Base-by-base conservation (phyloP, 1,284 basidiomycete genomes). In the Ganoderma multipileum region DNA sequence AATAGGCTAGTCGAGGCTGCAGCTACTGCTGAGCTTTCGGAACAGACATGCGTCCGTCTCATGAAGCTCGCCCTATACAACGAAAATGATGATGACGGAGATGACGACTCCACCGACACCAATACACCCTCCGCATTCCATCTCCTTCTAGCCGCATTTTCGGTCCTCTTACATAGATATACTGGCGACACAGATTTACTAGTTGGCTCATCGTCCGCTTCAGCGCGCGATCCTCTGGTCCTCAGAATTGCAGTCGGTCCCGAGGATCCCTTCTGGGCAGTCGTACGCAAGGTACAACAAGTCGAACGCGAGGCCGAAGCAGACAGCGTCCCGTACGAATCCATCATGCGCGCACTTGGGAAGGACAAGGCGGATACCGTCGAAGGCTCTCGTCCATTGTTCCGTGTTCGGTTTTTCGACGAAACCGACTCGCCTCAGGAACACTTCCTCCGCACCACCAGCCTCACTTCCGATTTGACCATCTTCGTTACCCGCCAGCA, bases 401-500 rank as follows among this genome's bases (percentile, higher is more conserved):
- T 98, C 84, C 89, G 96, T 52, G 96, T 99, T 59, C 91, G 97
- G 33, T 99, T 99, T 86, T 97, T 99, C 79, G 97, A 99, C 79
- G 95, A 94, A 79, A 96, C 91, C 3, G 93, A 94, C 71, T 82
- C 88, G 60, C 87, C 89, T 7, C 87, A 88, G 64, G 90, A 93
- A 63, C 88, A 89, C 66, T 95, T 94, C 76, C 89, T 97, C 71
- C 87, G 88, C 38, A 90, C 91, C 0, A 95, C 94, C 0, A 92
- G 90, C 73, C 83, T 95, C 63, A 96, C 95, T 11, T 95, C 96
- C 33, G 98, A 99, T 81, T 85, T 99, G 67, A 98, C 97, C 16
- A 84, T 99, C 75, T 89, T 93, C 79, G 84, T 94, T 70, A 88
- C 89, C 33, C 83, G 91, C 64, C 86, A 91, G 58, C 83, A 90